Evolutionary conservation across 2,329 filamentous ascomycete species (phyloP), one percentile per base, ranked within the genome.

Genomic region (Cytospora leucostoma): DNA sequence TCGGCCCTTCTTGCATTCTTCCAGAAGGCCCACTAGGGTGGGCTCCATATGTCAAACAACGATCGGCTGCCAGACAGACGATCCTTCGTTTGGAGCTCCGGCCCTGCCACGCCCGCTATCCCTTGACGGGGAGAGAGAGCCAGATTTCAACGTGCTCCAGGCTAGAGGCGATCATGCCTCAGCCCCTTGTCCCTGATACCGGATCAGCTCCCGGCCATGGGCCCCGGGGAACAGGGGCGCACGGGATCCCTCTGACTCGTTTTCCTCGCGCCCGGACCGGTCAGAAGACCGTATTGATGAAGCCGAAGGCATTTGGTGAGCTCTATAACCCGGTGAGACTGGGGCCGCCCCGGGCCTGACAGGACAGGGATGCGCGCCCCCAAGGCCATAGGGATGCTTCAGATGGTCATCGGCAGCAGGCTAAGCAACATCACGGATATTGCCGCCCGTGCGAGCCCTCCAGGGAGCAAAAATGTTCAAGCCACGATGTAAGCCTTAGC

Each of bases 171-270:
- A 19, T 19, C 40, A 44, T 19, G n/a, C 3, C 40, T 44, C 40
- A 17, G 17, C 47, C 32, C 61, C 61, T 37, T 54, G 56, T 60
- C 61, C 56, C 50, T 61, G 57, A 56, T 44, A 57, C 62, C 62
- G 62, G 62, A 53, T 53, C 27, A 47, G 15, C 49, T 64, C 56
- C 62, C 62, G 62, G 58, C 53, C 58, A 38, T 56, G 35, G 53
- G 32, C 33, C 61, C 56, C 58, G 44, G 58, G 58, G 38, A 53
- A 61, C 58, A 64, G 53, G 62, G 62, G 58, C 40, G 52, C 53
- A 40, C 49, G 58, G 40, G 17, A 35, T 37, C 27, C 38, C 62
- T 50, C 56, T 64, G 62, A 64, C 62, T 64, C 62, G 62, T 50
- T 50, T 33, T 56, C 38, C 13, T 40, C 13, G 3, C 34, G 57